Evolutionary conservation across 441 rosid species (phyloP), one percentile per base, ranked within the genome.

Genomic region (Raphanus hybrid): DNA sequence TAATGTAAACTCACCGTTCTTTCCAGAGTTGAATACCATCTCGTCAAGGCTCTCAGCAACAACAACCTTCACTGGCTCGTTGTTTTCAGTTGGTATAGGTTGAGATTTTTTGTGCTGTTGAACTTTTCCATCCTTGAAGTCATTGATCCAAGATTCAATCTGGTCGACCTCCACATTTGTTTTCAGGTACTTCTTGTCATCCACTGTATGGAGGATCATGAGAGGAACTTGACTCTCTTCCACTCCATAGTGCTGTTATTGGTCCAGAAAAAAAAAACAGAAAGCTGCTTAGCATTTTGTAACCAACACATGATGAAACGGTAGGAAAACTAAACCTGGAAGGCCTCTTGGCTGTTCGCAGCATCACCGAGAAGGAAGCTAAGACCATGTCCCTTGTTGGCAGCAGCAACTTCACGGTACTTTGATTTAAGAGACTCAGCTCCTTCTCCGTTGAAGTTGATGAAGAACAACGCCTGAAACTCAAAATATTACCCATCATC

Each of bases 11-110:
- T 7, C 20, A 91, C 99, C 97, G 83, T 93, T 93, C 82, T 93
- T 96, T 62, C 89, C 96, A 64, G 99, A 93, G 69, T 90, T 91
- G 77, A 88, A 60, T 68, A 93, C 97, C 41, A 87, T 35, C 41
- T 93, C 92, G 71, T 93, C 87, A 37, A 96, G 85, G 80, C 75
- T 96, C 73, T 96, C 93, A 39, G 93, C 91, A 71, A 96, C 98
- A 26, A 96, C 90, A 34, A 96, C 93, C 86, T 96, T 93, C 79
- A 92, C 97, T 52, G 99, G 98, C 81, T 92, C 97, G 3, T 82
- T 75, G 82, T 96, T 96, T 61, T 82, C 90, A 66, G 87, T 79
- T 23, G 99, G 98, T 62, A 96, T 81, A 18, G 97, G 97, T 79
- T 96, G 97, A 66, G 99, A 96, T 82, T 92, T 92, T 68, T 69